phyloP scores from a whole-genome alignment of 192 early-diverging fungal genomes.

The Coemansia javaensis region DNA sequence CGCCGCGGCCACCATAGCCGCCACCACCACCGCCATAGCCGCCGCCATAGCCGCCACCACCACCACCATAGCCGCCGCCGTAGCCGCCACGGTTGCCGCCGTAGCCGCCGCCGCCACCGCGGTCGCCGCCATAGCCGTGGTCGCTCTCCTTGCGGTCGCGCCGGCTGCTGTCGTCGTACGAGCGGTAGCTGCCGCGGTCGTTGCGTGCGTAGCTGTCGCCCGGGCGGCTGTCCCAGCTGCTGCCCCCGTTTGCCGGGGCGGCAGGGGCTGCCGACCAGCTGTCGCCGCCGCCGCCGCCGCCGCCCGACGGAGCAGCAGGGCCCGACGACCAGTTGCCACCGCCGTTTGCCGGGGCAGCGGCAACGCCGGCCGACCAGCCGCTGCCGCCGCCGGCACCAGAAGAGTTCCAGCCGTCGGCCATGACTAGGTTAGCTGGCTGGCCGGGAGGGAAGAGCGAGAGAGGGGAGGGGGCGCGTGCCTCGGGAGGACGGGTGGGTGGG shows the following conservation, averaged over 20 bases:
- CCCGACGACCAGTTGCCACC: constrained; percentile 6
- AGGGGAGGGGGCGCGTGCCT: not conserved
- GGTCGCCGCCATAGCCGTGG: constrained; percentile 17
- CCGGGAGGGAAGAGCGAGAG: not conserved
- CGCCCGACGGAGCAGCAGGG: too few relatives aligned
- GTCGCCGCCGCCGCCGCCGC: not conserved
- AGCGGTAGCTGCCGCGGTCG: constrained; percentile 55
- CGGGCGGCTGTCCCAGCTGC: constrained; percentile 17
- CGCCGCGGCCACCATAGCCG: constrained; percentile 8
- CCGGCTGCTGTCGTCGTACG: constrained; percentile 61
- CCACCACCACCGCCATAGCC: constrained; percentile 2
- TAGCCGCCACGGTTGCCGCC: constrained; percentile 6
- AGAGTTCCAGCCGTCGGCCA: constrained; percentile 9
- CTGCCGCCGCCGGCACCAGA: not conserved
- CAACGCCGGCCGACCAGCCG: not conserved
- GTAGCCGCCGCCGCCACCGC: constrained; percentile 11
- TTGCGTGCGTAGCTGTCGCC: constrained; percentile 24
- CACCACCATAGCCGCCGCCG: constrained; percentile 3
- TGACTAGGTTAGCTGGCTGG: too few relatives aligned
- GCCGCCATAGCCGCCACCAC: constrained; percentile 11
- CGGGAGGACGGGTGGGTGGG: not conserved
- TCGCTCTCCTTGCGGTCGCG: constrained; percentile 59
- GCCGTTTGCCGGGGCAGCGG: not conserved
- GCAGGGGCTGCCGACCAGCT: not conserved
- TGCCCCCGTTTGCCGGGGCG: not conserved